Conservation (phyloP, 306 rosid genomes). For the Boehmeria nivea region DNA sequence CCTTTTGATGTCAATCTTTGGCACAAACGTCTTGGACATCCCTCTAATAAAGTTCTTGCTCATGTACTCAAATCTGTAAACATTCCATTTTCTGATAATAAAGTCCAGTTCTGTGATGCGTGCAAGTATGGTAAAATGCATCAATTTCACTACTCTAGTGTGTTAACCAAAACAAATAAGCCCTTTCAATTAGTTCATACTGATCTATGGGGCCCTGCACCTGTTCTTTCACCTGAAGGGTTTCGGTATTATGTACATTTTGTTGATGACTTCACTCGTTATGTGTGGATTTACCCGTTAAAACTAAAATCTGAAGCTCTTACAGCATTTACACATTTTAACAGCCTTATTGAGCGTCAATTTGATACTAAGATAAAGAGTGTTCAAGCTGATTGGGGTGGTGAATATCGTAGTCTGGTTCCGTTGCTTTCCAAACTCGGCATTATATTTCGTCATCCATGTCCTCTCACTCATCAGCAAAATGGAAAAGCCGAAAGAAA, state of each 20-base stretch:
- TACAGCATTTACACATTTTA: neutral
- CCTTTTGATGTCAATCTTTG: no score
- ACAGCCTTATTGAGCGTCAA: neutral
- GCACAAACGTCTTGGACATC: neutral
- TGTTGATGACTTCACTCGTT: neutral
- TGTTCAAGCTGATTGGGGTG: neutral
- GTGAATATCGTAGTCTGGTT: neutral
- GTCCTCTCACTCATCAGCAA: neutral
- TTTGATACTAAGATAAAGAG: neutral
- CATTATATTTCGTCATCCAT: neutral
- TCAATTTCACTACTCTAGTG: neutral
- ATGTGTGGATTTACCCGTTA: neutral
- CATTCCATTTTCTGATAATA: neutral
- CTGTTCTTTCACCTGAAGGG: neutral
- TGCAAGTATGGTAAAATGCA: neutral
- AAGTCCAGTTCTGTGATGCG: neutral
- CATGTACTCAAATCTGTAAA: neutral
- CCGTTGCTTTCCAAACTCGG: neutral
- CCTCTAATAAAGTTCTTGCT: neutral
- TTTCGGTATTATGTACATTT: neutral
- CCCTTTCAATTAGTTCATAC: neutral
- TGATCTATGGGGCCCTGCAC: neutral
- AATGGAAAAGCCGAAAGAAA: neutral
- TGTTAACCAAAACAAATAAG: neutral
- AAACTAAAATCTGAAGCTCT: neutral